Conservation (phyloP, 768 basidiomycete species). For the Gloeostereum incarnatum region DNA sequence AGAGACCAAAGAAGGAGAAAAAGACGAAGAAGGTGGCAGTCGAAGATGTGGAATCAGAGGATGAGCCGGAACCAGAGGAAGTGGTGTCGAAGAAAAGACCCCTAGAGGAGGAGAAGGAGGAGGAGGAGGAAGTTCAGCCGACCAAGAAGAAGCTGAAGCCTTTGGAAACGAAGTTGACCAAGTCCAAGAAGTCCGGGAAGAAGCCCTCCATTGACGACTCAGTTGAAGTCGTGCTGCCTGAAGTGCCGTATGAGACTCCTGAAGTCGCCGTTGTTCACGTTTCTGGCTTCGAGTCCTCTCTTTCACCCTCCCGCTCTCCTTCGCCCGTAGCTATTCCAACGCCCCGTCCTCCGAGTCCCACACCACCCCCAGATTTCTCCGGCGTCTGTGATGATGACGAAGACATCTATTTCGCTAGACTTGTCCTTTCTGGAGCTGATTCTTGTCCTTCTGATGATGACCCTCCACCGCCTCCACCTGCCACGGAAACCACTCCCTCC, state of each 20-base stretch:
- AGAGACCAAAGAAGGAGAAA: slow-evolving; percentile 49
- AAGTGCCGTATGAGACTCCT: slow-evolving; percentile 38
- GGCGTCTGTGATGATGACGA: slow-evolving; percentile 82
- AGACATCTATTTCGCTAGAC: slow-evolving; percentile 72
- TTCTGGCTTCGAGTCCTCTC: slow-evolving; percentile 31
- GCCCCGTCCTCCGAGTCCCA: slow-evolving; percentile 27
- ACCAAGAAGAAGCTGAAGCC: slow-evolving; percentile 29
- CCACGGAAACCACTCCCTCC: slow-evolving; percentile 12
- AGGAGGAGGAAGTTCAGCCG: slow-evolving; percentile 27
- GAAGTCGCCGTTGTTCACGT: slow-evolving; percentile 39
- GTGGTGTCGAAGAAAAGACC: slow-evolving; percentile 16
- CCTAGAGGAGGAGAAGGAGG: slow-evolving; percentile 19
- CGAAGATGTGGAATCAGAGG: slow-evolving; percentile 28
- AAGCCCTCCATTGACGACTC: slow-evolving; percentile 25
- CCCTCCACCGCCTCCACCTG: slow-evolving; percentile 15
- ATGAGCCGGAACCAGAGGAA: slow-evolving; percentile 4
- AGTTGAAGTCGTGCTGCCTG: slow-evolving; percentile 43
- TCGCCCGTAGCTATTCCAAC: slow-evolving; percentile 25
- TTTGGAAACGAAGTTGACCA: slow-evolving; percentile 17
- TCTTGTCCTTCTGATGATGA: slow-evolving; percentile 9
- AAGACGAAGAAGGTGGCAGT: slow-evolving; percentile 25
- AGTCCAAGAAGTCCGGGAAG: slow-evolving; percentile 27
- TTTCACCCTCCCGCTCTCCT: slow-evolving; percentile 43
- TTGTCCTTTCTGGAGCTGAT: slow-evolving; percentile 36
- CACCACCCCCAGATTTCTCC: slow-evolving; percentile 43